Conservation (phyloP, 2,329 filamentous ascomycete genomes). For the Phaeosphaeriaceae sp. region DNA sequence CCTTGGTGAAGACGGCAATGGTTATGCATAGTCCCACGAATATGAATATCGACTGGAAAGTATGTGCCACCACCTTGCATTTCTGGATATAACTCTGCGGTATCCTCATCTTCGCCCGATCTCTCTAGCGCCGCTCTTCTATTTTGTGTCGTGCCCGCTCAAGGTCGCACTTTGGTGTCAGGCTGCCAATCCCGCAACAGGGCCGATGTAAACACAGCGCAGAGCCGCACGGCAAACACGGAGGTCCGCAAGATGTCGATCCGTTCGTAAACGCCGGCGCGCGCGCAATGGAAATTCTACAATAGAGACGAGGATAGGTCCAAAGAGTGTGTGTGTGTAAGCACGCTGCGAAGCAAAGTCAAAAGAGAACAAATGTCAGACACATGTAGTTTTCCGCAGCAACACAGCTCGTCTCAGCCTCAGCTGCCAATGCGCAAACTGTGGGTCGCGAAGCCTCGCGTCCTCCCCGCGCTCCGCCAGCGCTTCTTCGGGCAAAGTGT, state of each 20-base stretch:
- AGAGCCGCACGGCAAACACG: slow-evolving; percentile 2
- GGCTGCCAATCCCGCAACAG: not conserved
- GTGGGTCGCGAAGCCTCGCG: slow-evolving; percentile 12
- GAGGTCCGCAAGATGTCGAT: not conserved
- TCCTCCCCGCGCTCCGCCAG: slow-evolving; percentile 2
- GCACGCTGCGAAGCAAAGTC: slow-evolving; percentile 2
- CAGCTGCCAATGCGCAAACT: slow-evolving; percentile 15
- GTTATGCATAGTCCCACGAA: slow-evolving; percentile 66
- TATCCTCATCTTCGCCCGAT: slow-evolving; percentile 49
- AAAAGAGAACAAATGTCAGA: slow-evolving; percentile 8
- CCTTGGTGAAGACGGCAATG: slow-evolving; percentile 64
- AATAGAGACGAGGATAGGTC: too few relatives aligned
- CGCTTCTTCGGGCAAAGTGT: not conserved
- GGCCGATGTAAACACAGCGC: slow-evolving; percentile 12
- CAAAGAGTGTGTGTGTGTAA: not conserved
- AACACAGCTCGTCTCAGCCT: slow-evolving; percentile 21
- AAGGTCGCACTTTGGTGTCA: slow-evolving; percentile 1
- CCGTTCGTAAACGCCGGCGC: not conserved
- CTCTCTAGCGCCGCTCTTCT: not conserved
- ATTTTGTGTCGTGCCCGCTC: not conserved
- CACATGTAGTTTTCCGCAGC: slow-evolving; percentile 6
- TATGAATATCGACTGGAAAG: slow-evolving; percentile 61
- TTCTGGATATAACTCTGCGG: slow-evolving; percentile 58
- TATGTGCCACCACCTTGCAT: slow-evolving; percentile 63
- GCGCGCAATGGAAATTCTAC: not conserved